These are phyloP conservation scores for Trichoderma orchidacearum DNA, from an alignment of 495 filamentous ascomycete species.

Conservation along the genomic window DNA sequence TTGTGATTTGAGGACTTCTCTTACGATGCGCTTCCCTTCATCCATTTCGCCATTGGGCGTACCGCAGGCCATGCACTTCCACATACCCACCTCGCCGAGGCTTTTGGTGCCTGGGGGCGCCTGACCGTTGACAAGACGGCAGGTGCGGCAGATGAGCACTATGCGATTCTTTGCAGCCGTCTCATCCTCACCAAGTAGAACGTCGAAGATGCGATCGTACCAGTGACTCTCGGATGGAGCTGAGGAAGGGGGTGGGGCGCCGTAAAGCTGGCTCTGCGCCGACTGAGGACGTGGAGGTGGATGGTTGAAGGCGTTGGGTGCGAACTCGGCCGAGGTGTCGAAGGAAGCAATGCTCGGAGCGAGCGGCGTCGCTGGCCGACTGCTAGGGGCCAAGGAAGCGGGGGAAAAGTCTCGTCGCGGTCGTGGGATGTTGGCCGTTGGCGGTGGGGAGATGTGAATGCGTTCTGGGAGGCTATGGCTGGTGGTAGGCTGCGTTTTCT, in stretches of 20 bases:
- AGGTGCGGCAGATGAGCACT: slow-evolving; percentile 71
- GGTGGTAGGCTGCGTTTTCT: slow-evolving; percentile 7
- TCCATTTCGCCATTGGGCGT: slow-evolving; percentile 63
- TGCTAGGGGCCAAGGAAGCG: slow-evolving; percentile 10
- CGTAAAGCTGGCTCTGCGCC: slow-evolving; percentile 23
- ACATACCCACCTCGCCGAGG: slow-evolving; percentile 69
- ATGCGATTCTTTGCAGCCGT: slow-evolving; percentile 81
- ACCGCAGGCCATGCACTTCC: slow-evolving; percentile 79
- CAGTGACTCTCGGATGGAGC: slow-evolving; percentile 44
- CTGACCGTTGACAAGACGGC: slow-evolving; percentile 88
- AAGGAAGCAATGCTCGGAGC: slow-evolving; percentile 7
- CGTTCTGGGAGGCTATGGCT: slow-evolving; percentile 14
- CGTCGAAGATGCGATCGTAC: slow-evolving; percentile 90
- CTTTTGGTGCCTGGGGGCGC: slow-evolving; percentile 76
- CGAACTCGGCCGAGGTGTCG: slow-evolving; percentile 35
- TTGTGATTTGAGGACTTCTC: slow-evolving; percentile 24
- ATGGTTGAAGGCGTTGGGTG: slow-evolving; percentile 31
- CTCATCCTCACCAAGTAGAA: slow-evolving; percentile 91
- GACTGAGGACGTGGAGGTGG: slow-evolving; percentile 26
- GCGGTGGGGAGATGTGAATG: slow-evolving; percentile 57
- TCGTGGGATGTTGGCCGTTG: slow-evolving; percentile 70
- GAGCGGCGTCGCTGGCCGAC: slow-evolving; percentile 6
- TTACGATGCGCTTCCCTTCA: slow-evolving; percentile 48
- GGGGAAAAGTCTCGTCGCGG: slow-evolving; percentile 1
- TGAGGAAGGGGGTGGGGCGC: slow-evolving; percentile 1